These are phyloP conservation scores for Botrytis medusae DNA, from an alignment of 2,329 filamentous ascomycete genomes.

Conservation along the genomic window DNA sequence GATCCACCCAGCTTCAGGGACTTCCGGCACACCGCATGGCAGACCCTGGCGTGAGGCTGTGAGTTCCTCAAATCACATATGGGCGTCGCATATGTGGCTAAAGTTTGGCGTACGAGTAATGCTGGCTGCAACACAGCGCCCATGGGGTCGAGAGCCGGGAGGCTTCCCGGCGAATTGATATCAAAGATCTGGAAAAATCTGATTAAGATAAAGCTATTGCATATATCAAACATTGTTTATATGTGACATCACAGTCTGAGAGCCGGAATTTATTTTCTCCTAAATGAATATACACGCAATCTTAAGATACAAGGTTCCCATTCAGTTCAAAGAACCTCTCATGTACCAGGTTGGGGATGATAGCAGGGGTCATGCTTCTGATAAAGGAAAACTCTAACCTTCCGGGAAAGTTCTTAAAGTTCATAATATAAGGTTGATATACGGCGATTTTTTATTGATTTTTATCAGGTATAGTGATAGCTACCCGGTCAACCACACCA, in stretches of 20 bases:
- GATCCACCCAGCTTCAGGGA: constrained; percentile 1
- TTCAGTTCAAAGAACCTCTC: background rate
- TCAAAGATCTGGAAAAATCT: background rate
- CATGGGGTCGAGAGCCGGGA: background rate
- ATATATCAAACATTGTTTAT: background rate
- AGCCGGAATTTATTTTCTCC: background rate
- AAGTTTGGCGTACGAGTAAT: background rate
- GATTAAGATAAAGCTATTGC: background rate
- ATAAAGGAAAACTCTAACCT: background rate
- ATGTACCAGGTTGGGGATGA: background rate
- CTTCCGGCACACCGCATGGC: background rate
- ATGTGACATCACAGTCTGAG: background rate
- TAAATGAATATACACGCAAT: background rate
- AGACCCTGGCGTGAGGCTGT: background rate
- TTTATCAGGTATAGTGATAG: background rate
- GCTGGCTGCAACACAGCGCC: background rate
- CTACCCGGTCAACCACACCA: background rate
- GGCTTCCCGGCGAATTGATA: background rate
- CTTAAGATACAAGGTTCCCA: background rate
- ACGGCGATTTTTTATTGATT: background rate
- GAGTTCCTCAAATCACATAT: background rate
- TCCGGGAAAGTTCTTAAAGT: background rate
- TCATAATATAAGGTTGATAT: background rate
- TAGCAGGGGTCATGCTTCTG: background rate
- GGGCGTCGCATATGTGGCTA: background rate